phyloP scores from a whole-genome alignment of 2,329 filamentous ascomycete genomes.

The Cladosporium halotolerans region DNA sequence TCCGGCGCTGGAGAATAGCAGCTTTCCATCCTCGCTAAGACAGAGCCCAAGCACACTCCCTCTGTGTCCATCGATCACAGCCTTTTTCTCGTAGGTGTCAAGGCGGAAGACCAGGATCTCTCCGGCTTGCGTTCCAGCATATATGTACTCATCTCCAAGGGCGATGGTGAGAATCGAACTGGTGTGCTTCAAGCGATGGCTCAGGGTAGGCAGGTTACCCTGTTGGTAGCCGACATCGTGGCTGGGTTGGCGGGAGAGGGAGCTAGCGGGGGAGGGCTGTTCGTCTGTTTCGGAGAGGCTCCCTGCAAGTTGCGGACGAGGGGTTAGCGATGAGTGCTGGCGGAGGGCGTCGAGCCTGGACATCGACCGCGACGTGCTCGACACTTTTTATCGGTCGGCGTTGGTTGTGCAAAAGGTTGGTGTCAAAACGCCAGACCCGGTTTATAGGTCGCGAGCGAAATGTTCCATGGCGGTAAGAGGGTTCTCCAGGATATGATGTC shows the following conservation, averaged over 20 bases:
- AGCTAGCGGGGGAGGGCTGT: conserved; percentile 2
- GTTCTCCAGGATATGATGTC: conserved; percentile 5
- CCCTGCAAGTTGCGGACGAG: conserved; percentile 7
- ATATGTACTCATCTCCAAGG: conserved; percentile 74
- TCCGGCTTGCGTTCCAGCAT: conserved; percentile 86
- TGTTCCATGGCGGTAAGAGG: background rate
- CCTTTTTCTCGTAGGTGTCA: conserved; percentile 74
- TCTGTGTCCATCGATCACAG: conserved; percentile 79
- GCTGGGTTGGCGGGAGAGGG: conserved; percentile 19
- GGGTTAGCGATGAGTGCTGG: conserved; percentile 11
- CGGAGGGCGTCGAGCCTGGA: conserved; percentile 10
- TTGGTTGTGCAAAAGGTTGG: background rate
- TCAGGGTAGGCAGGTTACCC: conserved; percentile 50
- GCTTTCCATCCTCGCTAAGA: conserved; percentile 64
- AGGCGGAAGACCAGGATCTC: conserved; percentile 90
- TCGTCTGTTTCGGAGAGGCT: conserved; percentile 11
- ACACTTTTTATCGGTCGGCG: background rate
- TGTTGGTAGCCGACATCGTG: conserved; percentile 20
- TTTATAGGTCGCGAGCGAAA: background rate
- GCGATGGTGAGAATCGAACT: conserved; percentile 78
- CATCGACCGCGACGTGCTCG: conserved; percentile 7
- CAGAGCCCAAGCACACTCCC: conserved; percentile 83
- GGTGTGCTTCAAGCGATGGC: conserved; percentile 69
- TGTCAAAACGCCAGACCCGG: too few species aligned
- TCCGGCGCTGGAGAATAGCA: conserved; percentile 87